Evolutionary conservation across 2,329 filamentous ascomycete species (phyloP), one percentile per base, ranked within the genome.

Genomic region (Neocucurbitaria cava): DNA sequence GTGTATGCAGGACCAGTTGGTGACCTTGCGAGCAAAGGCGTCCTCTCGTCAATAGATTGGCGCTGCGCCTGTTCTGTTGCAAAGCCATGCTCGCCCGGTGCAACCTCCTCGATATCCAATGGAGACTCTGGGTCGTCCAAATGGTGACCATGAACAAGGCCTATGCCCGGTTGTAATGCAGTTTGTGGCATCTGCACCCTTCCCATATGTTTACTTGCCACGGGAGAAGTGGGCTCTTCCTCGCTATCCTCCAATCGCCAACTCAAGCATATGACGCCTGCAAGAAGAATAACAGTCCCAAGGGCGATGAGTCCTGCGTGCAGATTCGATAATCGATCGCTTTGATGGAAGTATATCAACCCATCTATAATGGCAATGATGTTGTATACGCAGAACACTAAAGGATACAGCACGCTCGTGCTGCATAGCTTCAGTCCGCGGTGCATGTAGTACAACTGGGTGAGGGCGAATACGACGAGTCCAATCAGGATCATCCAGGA

Each of bases 371-470:
- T 99, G 62, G 95, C 95, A 70, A 98, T 93, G 70, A 99, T 96
- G 82, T 99, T 99, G 83, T 98, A 99, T 61, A 98, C 87, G 82
- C 95, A 99, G 78, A 99, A 99, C 35, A 98, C 93, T 66, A 98
- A 88, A 5, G 95, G 95, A 76, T 99, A 99, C 64, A 99, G 83
- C 58, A 98, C 89, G 68, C 92, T 96, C 20, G 95, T 98, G 49
- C 93, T 97, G 75, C 96, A 92, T 47, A 99, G 84, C 77, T 96
- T 96, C 59, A 99, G 83, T 48, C 95, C 95, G 39, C 91, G 87
- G 73, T 99, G 95, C 56, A 99, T 86, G 76, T 96, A 98, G 78
- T 96, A 99, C 5, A 99, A 85, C 76, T 99, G 95, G 40, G 88
- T 90, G 40, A 99, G 83, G 4, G 95, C 94, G 56, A 98, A 83